These are phyloP conservation scores for Aspergillus hancockii DNA, from an alignment of 495 filamentous ascomycete genomes.

Conservation along the genomic window DNA sequence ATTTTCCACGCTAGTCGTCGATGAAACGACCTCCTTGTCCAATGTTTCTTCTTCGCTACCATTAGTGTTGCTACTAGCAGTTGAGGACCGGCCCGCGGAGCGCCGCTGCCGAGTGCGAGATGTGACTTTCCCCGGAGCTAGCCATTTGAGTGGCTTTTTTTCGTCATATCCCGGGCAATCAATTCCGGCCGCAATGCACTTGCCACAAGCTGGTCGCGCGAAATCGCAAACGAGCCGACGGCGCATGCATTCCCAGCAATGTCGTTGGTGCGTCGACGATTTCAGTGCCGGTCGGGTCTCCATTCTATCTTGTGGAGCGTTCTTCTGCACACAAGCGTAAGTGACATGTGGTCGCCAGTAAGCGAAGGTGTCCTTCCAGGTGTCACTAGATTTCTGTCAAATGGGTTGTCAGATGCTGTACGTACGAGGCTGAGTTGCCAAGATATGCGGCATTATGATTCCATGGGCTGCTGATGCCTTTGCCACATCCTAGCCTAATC, in stretches of 20 bases:
- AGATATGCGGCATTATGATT: no score
- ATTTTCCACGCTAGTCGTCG: no score
- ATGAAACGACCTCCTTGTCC: no score
- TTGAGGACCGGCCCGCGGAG: no score
- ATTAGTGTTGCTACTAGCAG: no score
- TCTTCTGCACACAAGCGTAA: neutral
- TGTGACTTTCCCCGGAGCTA: slow-evolving; percentile 27
- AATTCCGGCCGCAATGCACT: slow-evolving; percentile 22
- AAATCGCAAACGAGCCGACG: slow-evolving; percentile 37
- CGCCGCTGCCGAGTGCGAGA: slow-evolving; percentile 15
- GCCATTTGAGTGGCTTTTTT: slow-evolving; percentile 25
- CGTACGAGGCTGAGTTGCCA: no score
- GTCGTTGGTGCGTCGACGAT: slow-evolving; percentile 10
- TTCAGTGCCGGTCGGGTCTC: neutral
- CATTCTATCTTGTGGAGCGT: neutral
- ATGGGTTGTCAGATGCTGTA: no score
- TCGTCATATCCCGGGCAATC: slow-evolving; percentile 28
- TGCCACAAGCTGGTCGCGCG: slow-evolving; percentile 21
- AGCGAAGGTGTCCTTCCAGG: no score
- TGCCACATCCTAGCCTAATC: no score
- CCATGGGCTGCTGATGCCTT: no score
- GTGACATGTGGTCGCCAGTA: neutral
- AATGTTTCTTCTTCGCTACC: no score
- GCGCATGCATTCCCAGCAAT: slow-evolving; percentile 43
- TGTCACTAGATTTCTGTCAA: no score